Percentiles rank a stretch among this genome's conserved stretches.
Evolutionary conservation across 2,329 filamentous ascomycete species (phyloP).

Genomic region (Lecanosticta acicola): DNA sequence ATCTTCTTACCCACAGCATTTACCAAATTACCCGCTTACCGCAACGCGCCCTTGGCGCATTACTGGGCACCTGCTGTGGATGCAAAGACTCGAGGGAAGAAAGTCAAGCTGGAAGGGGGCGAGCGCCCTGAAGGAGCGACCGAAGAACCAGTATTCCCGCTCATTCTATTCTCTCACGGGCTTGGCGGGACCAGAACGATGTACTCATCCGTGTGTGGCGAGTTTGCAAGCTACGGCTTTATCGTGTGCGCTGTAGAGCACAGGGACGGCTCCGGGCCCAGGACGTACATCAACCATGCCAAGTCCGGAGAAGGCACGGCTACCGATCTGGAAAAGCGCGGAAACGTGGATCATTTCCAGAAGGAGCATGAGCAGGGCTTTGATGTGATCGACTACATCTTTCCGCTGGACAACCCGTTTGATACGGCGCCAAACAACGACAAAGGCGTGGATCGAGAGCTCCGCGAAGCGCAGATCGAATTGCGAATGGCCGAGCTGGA

Average conservation of each 20-base stretch:
- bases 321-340: slow-evolving; percentile 25
- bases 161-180: slow-evolving; percentile 63
- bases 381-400: slow-evolving; percentile 51
- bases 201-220: slow-evolving; percentile 59
- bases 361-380: slow-evolving; percentile 25
- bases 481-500: slow-evolving; percentile 60
- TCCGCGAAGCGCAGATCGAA: slow-evolving; percentile 58
- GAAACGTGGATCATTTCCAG: slow-evolving; percentile 23
- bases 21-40: slow-evolving; percentile 59
- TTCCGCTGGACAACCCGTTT: slow-evolving; percentile 48
- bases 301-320: slow-evolving; percentile 35
- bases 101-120: slow-evolving; percentile 40
- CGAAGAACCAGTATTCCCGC: slow-evolving; percentile 50
- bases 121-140: slow-evolving; percentile 33
- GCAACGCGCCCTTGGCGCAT: slow-evolving; percentile 55
- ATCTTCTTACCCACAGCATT: slow-evolving; percentile 56
- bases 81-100: slow-evolving; percentile 36
- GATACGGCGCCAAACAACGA: slow-evolving; percentile 51
- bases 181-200: slow-evolving; percentile 58
- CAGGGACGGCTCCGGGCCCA: slow-evolving; percentile 57
- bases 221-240: slow-evolving; percentile 62
- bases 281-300: slow-evolving; percentile 56
- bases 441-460: slow-evolving; percentile 54
- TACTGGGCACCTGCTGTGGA: slow-evolving; percentile 44
- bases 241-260: slow-evolving; percentile 61